These are phyloP conservation scores for Aspergillus funiculosus DNA, from an alignment of 495 filamentous ascomycete species.

Conservation along the genomic window DNA sequence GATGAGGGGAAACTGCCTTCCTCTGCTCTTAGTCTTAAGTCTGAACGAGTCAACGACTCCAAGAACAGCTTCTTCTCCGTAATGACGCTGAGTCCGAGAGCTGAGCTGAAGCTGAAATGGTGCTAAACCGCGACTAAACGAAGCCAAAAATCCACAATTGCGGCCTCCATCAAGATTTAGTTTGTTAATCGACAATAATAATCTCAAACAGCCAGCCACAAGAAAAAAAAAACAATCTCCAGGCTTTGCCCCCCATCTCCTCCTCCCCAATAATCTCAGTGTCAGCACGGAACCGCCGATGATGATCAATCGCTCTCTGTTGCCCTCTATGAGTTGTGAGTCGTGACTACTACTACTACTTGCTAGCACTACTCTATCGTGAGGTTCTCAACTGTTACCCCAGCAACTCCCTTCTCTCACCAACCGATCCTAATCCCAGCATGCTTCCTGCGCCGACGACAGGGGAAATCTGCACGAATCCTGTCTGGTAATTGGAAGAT, in stretches of 20 bases:
- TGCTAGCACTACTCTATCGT: neutral
- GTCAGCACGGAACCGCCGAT: conserved; percentile 3
- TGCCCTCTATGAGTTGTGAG: neutral
- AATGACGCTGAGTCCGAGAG: neutral
- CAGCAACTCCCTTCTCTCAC: conserved; percentile 30
- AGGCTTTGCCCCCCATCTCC: neutral
- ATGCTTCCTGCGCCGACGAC: neutral
- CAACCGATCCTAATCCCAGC: neutral
- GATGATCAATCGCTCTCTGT: neutral
- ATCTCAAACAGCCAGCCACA: conserved; percentile 6
- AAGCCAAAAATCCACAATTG: neutral
- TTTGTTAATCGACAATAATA: too few species aligned
- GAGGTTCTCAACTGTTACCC: conserved; percentile 22
- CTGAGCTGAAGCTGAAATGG: neutral
- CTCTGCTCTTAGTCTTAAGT: too few species aligned
- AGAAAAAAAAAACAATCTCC: too few species aligned
- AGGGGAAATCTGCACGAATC: conserved; percentile 11
- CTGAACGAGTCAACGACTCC: too few species aligned
- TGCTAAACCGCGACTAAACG: too few species aligned
- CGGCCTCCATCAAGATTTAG: neutral
- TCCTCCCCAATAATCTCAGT: neutral
- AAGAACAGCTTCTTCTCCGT: too few species aligned
- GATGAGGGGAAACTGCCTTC: too few species aligned
- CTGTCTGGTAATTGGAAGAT: conserved; percentile 8
- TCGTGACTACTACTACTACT: too few species aligned